Evolutionary conservation across 2,329 filamentous ascomycete genomes (phyloP), one percentile per base, ranked within the genome.

Genomic region (Exophiala sideris): DNA sequence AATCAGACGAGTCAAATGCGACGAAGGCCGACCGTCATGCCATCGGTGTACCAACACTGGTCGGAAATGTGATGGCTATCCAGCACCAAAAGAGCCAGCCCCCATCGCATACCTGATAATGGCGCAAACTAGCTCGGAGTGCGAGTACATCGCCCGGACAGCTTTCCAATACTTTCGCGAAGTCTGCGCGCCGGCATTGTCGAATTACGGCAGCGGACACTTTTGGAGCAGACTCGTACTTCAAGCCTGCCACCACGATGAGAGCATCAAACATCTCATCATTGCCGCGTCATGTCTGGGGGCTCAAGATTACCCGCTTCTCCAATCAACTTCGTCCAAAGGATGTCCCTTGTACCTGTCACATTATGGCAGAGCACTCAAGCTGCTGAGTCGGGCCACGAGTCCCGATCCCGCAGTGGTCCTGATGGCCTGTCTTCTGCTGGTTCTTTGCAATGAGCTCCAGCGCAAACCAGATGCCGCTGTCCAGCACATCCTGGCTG

Each of bases 51-150:
- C 59, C 5, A 67, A 60, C 5, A 71, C 71, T 1, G 69, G 69
- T 7, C 66, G 70, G 3, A 64, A 65, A 41, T 73, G 71, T 52
- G 71, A 73, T 49, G 70, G 71, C 16, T 73, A 73, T 57, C 42
- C 49, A 14, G 18, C 36, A 20, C 48, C 48, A 18, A 45, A 36
- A 35, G 16, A 45, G 21, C 32, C 33, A 11, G 12, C 48, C 11
- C 50, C 45, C 9, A 45, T 45, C 3, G 54, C 49, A 2, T 24
- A 55, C 5, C 38, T 57, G 18, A 9, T 59, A 34, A 47, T 57
- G 5, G 40, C 47, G 54, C 9, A 59, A 62, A 21, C 62, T 44
- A 11, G 18, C 10, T 35, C 16, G n/a, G 32, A 42, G 9, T 48
- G 42, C 39, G 36, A 50, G 9, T 44, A 40, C 36, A 36, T 14